Base-by-base conservation (phyloP, 768 basidiomycete species). In the Podaxis sp. region DNA sequence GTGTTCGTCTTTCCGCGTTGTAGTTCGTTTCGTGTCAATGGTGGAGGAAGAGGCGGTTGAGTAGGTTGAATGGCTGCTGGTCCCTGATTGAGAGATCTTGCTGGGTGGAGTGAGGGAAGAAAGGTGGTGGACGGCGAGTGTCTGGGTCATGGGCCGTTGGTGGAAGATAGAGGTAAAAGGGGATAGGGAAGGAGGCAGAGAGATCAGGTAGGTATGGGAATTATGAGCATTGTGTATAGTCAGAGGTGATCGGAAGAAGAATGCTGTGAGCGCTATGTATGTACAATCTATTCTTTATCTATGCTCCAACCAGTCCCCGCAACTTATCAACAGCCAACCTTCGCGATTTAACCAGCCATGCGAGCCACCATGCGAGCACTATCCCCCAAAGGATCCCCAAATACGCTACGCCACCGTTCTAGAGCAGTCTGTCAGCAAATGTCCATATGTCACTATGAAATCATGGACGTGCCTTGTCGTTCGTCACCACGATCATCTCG, bases 401-500 rank as follows among this genome's bases (percentile, higher is more conserved):
- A 65, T 79, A 84, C 38, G 71, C 68, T 0, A 78, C 79, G 17
- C 81, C 80, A 2, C 67, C 68, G 37, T 71, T 72, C 76, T 78
- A 64, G 57, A 51, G 25, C 46, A 15, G 22, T 50, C 19, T 51
- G 24, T 49, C 59, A 22, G 36, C 52, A 12, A 62, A 55, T 19
- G 40, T 11, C 15, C 9, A 12, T 38, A 13, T 15, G 13, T 36
- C 12, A 36, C 5, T 12, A 37, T 19, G 55, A 54, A 38, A 47
- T 24, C 24, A 61, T 36, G 17, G 53, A 53, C 77, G 64, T 63
- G 84, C 84, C 77, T 74, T 81, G 58, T 85, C 85, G 57, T 80
- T 76, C 24, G 83, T 83, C 54, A 87, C 69, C 37, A 82, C n/a
- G 52, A 88, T 85, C 55, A 83, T 57, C 67, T 88, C 86, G 0